Evolutionary conservation across 2,329 filamentous ascomycete species (phyloP).

Genomic region (Paraphoma chrysanthemicola): DNA sequence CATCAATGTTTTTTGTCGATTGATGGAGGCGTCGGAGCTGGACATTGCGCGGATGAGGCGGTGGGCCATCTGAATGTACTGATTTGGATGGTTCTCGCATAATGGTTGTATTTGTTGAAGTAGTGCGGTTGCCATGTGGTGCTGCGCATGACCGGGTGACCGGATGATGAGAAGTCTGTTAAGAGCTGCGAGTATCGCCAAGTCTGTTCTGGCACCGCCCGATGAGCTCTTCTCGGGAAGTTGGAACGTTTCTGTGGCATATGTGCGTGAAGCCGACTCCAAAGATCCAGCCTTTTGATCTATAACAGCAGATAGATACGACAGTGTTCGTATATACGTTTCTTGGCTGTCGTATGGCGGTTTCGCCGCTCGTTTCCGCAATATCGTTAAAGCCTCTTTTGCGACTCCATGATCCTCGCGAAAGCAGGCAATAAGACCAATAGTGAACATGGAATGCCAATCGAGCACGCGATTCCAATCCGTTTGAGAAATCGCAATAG

Average conservation of each 20-base stretch:
- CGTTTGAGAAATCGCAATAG: constrained; percentile 48
- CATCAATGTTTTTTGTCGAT: constrained; percentile 80
- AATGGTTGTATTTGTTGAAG: constrained; percentile 71
- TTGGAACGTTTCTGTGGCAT: constrained; percentile 66
- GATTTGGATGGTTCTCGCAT: constrained; percentile 73
- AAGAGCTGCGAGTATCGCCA: constrained; percentile 56
- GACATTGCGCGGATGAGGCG: constrained; percentile 74
- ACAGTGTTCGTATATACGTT: constrained; percentile 61
- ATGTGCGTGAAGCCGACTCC: constrained; percentile 70
- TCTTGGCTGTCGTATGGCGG: constrained; percentile 50
- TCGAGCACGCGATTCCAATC: constrained; percentile 71
- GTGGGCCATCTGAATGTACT: constrained; percentile 79
- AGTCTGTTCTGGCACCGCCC: constrained; percentile 44
- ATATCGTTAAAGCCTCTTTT: constrained; percentile 24
- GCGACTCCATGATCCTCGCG: constrained; percentile 71
- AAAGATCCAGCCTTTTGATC: constrained; percentile 79
- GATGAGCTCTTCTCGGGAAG: constrained; percentile 48
- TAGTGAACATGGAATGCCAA: constrained; percentile 74
- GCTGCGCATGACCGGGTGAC: constrained; percentile 51
- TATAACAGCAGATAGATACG: constrained; percentile 78
- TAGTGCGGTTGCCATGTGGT: constrained; percentile 62
- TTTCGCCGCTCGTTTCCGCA: constrained; percentile 45
- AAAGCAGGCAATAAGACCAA: constrained; percentile 72
- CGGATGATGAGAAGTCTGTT: constrained; percentile 58
- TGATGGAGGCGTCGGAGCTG: constrained; percentile 69